These are phyloP conservation scores for Staphylotrichum longicolle DNA, from an alignment of 495 filamentous ascomycete genomes.

Conservation along the genomic window DNA sequence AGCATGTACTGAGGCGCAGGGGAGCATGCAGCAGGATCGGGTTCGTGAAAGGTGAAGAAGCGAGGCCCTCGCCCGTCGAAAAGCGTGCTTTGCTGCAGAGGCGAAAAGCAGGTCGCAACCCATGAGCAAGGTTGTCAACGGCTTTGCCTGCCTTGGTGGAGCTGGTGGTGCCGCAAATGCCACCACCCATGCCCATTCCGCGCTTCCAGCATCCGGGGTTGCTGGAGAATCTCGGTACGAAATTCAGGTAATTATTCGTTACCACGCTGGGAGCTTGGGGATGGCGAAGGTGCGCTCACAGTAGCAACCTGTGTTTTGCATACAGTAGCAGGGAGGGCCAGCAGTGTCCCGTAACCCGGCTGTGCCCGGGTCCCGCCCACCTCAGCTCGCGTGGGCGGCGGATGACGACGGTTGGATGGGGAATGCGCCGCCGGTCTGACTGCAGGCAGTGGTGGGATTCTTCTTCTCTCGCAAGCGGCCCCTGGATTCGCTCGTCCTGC, in stretches of 20 bases:
- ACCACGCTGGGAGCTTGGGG: no score
- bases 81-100: conserved; percentile 22
- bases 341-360: background rate
- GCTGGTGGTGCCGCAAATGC: conserved; percentile 22
- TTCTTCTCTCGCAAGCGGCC: background rate
- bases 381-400: background rate
- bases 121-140: conserved; percentile 20
- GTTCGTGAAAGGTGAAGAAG: conserved; percentile 17
- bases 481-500: background rate
- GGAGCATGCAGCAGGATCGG: conserved; percentile 14
- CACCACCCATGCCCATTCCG: conserved; percentile 23
- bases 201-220: conserved; percentile 19
- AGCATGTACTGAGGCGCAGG: background rate
- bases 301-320: conserved; percentile 4
- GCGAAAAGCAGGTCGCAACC: conserved; percentile 10
- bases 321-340: conserved; percentile 8
- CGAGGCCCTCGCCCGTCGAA: conserved; percentile 16
- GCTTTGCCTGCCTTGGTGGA: conserved; percentile 23
- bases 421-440: background rate
- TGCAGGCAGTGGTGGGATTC: background rate
- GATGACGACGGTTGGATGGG: conserved; percentile 5
- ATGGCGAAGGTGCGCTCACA: background rate
- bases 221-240: background rate
- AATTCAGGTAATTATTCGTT: background rate
- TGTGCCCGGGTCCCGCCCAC: background rate